Percentiles rank a stretch among this genome's conserved stretches.
Conservation (phyloP, 306 rosid genomes). For the Echinosophora koreensis region DNA sequence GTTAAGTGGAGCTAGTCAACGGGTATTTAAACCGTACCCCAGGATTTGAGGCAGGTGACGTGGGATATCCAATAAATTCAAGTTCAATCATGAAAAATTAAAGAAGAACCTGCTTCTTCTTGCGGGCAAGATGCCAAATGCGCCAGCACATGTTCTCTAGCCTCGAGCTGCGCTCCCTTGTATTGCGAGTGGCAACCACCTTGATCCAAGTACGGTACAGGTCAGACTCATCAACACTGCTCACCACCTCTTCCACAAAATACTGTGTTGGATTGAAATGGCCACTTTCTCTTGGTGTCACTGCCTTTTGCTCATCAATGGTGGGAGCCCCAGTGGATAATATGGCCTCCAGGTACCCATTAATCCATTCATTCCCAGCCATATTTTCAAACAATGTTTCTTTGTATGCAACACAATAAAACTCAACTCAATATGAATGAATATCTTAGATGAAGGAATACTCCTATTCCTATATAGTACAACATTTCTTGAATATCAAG, state of each 20-base stretch:
- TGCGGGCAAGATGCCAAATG: constrained; percentile 95
- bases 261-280: constrained; percentile 89
- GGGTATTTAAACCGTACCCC: no score
- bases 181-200: constrained; percentile 92
- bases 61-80: no score
- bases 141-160: constrained; percentile 99
- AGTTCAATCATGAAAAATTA: no score
- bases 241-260: constrained; percentile 92
- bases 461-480: no score
- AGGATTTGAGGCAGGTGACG: no score
- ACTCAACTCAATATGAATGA: neutral
- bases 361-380: constrained; percentile 98
- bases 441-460: no score
- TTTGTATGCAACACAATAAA: constrained; percentile 9
- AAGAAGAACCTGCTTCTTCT: constrained; percentile 65
- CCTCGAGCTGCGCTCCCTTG: constrained; percentile 90
- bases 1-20: no score
- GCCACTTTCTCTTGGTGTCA: constrained; percentile 62
- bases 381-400: constrained; percentile 41
- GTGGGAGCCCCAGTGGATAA: constrained; percentile 76
- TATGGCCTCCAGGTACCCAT: constrained; percentile 92
- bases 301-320: constrained; percentile 77
- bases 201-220: constrained; percentile 92
- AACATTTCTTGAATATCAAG: neutral
- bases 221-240: constrained; percentile 91